Evolutionary conservation across 129 eudicot species (phyloP).

Genomic region (Centrapalus pauciflorus): DNA sequence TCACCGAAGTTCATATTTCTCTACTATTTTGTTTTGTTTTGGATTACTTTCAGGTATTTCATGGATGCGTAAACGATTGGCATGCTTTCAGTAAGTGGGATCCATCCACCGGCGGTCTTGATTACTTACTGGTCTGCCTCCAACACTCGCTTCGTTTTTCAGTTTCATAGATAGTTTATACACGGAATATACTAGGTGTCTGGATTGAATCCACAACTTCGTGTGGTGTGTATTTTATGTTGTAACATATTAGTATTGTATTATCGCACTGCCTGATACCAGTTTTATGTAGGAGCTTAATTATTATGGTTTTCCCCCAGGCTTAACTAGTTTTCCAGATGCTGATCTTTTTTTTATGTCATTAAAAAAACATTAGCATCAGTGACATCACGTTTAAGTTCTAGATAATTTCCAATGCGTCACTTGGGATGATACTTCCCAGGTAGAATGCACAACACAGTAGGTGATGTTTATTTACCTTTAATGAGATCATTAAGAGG

Average conservation of each 20-base stretch:
- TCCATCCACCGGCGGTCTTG: slow-evolving; percentile 68
- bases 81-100: slow-evolving; percentile 72
- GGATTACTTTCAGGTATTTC: slow-evolving; percentile 49
- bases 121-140: slow-evolving; percentile 61
- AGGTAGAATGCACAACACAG: too few species aligned
- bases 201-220: not conserved
- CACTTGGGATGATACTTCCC: too few species aligned
- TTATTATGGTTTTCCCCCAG: not conserved
- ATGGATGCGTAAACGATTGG: slow-evolving; percentile 66
- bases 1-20: not conserved
- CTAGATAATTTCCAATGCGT: too few species aligned
- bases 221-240: not conserved
- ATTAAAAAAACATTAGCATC: too few species aligned
- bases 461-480: too few species aligned
- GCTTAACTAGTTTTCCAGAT: not conserved
- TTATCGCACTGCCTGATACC: not conserved
- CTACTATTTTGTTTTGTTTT: not conserved
- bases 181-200: not conserved
- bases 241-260: not conserved
- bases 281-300: not conserved
- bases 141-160: slow-evolving; percentile 8
- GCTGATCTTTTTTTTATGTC: too few species aligned
- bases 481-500: too few species aligned
- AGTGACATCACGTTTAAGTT: too few species aligned
- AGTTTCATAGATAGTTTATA: not conserved